These are phyloP conservation scores for Acrodontium crateriforme DNA, from an alignment of 2,329 filamentous ascomycete species.

Conservation along the genomic window DNA sequence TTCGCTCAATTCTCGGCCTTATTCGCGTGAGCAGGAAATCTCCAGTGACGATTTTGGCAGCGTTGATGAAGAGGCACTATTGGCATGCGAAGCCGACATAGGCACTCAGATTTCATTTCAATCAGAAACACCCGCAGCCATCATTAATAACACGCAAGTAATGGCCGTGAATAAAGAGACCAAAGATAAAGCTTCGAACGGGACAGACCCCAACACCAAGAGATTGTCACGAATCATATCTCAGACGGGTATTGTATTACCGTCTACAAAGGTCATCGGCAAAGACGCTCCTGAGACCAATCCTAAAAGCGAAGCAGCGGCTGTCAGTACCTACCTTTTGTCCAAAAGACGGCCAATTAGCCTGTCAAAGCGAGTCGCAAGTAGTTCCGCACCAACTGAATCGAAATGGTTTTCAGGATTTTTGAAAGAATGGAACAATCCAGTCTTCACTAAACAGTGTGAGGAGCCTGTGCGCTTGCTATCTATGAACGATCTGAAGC, in stretches of 20 bases:
- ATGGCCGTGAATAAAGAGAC: no score
- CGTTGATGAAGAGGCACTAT: constrained; percentile 11
- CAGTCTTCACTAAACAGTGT: constrained; percentile 46
- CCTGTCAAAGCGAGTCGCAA: constrained; percentile 14
- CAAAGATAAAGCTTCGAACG: constrained; percentile 33
- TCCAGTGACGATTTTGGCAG: constrained; percentile 19
- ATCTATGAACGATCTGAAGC: constrained; percentile 10
- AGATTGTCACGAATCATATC: constrained; percentile 38
- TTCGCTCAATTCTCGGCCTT: no score
- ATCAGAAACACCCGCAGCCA: no score
- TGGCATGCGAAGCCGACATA: constrained; percentile 6
- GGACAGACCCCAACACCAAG: constrained; percentile 49
- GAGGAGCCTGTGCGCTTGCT: constrained; percentile 14
- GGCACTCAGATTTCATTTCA: no score
- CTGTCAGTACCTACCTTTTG: constrained; percentile 12
- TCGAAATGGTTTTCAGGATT: constrained; percentile 51
- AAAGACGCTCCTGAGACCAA: not conserved
- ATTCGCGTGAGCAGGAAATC: no score
- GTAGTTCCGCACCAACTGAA: no score
- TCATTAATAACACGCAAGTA: no score
- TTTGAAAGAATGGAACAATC: constrained; percentile 58
- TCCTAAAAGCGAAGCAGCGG: constrained; percentile 8
- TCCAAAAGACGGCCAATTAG: constrained; percentile 21
- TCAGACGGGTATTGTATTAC: constrained; percentile 37
- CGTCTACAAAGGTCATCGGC: not conserved